Conservation (phyloP, 2,329 filamentous ascomycete genomes). For the Chaetothyriales sp. region DNA sequence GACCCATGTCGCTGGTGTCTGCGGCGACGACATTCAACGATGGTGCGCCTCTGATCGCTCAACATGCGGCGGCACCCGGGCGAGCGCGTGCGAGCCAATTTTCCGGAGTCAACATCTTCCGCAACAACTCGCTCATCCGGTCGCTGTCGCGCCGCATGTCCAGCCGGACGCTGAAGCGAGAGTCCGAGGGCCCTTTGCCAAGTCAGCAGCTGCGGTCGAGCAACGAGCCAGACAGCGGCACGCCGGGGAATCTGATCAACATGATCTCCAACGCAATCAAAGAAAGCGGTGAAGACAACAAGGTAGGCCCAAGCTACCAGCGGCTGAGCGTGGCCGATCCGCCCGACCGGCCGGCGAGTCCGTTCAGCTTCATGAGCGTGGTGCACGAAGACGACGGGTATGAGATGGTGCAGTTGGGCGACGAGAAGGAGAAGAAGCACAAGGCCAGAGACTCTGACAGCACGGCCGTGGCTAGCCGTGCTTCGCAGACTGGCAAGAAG, state of each 20-base stretch:
- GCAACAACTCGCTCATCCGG: conserved; percentile 14
- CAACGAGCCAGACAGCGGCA: conserved; percentile 10
- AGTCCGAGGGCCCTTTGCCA: conserved; percentile 7
- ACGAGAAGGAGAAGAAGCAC: background rate
- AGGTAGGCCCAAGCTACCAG: conserved; percentile 6
- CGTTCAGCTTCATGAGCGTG: conserved; percentile 58
- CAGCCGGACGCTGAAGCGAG: conserved; percentile 10
- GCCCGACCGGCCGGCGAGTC: conserved; percentile 59
- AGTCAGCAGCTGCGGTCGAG: conserved; percentile 12
- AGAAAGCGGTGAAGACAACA: conserved; percentile 5
- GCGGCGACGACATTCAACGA: conserved; percentile 8
- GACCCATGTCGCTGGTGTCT: conserved; percentile 3
- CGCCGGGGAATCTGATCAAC: conserved; percentile 12
- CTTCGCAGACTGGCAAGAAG: background rate
- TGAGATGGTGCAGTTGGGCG: conserved; percentile 14
- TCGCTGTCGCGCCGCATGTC: conserved; percentile 15
- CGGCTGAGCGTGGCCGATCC: conserved; percentile 3
- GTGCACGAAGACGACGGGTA: conserved; percentile 14
- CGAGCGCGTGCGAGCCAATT: conserved; percentile 1
- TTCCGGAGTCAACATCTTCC: conserved; percentile 9
- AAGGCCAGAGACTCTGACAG: background rate
- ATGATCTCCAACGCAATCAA: conserved; percentile 15
- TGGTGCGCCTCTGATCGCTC: conserved; percentile 9
- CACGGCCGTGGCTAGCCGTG: background rate
- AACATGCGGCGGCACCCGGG: background rate